These are phyloP conservation scores for Xylaria castorea DNA, from an alignment of 495 filamentous ascomycete species.

Conservation along the genomic window DNA sequence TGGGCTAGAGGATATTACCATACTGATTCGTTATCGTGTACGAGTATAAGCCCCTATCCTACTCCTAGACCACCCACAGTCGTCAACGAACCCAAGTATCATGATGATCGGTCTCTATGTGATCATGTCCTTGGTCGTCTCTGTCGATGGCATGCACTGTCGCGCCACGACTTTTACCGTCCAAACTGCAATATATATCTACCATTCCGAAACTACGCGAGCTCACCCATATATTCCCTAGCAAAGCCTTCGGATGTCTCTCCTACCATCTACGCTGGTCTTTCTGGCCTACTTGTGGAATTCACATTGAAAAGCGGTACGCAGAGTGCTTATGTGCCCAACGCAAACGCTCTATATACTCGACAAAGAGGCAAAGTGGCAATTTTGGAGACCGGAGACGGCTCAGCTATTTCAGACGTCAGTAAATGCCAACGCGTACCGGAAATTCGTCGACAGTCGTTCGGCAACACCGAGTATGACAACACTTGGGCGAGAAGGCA, in stretches of 20 bases:
- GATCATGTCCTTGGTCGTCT: conserved; percentile 33
- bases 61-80: conserved; percentile 36
- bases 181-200: conserved; percentile 53
- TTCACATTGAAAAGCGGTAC: conserved; percentile 33
- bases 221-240: conserved; percentile 48
- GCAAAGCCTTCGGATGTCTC: conserved; percentile 49
- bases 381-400: conserved; percentile 27
- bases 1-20: conserved; percentile 53
- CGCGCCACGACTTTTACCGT: conserved; percentile 47
- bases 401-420: conserved; percentile 20
- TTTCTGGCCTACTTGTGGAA: conserved; percentile 50
- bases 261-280: conserved; percentile 51
- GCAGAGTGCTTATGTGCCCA: neutral
- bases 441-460: conserved; percentile 21
- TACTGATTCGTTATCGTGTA: conserved; percentile 49
- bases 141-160: conserved; percentile 54
- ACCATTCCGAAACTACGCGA: conserved; percentile 25
- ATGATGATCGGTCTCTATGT: conserved; percentile 33
- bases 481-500: conserved; percentile 5
- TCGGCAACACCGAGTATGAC: conserved; percentile 2
- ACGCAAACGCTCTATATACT: neutral
- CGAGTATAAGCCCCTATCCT: conserved; percentile 42
- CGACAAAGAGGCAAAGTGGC: conserved; percentile 21
- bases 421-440: conserved; percentile 22
- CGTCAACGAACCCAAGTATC: conserved; percentile 29